Base-by-base conservation (phyloP, 768 basidiomycete genomes). In the Hemileccinum rubropunctum region DNA sequence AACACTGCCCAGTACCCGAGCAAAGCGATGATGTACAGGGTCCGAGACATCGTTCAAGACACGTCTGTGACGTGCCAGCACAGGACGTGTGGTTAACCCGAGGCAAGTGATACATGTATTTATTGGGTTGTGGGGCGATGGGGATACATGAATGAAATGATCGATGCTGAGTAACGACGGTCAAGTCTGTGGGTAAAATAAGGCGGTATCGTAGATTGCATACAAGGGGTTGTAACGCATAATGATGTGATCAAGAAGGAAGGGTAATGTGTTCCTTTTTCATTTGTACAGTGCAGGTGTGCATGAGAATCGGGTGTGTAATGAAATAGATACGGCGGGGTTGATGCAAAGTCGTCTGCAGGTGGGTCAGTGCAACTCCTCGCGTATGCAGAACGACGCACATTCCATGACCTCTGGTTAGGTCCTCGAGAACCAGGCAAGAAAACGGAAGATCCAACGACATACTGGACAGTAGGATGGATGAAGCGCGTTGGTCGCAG, bases 341-440 rank as follows among this genome's bases (percentile, higher is more conserved):
- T 44, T 15, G 32, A 40, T 54, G 49, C 46, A 21, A 23, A 23
- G n/a, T n/a, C 23, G 40, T 47, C 54, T 55, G 28, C 15, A 15
- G 46, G 17, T 18, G 11, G 15, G 34, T 65, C 28, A 57, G 53
- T 6, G 15, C 15, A 36, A 35, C 26, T 18, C 43, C 34, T 36
- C 21, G 30, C 26, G 36, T 1, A 15, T 20, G 43, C 10, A 14
- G 42, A 42, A 13, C 11, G 40, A 51, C 59, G 37, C 38, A 57
- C 61, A 15, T 40, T 42, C 30, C 34, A 20, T 46, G 53, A 21
- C 58, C 56, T 55, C 54, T 47, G 42, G 34, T 37, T 44, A 68
- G 55, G 58, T 52, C 55, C 58, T 59, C 51, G 55, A 55, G 30
- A 67, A 47, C 65, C 58, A 59, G 42, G 48, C 53, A 40, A 65